These are phyloP conservation scores for Bryoglossum gracile DNA, from an alignment of 495 filamentous ascomycete species.

Conservation along the genomic window DNA sequence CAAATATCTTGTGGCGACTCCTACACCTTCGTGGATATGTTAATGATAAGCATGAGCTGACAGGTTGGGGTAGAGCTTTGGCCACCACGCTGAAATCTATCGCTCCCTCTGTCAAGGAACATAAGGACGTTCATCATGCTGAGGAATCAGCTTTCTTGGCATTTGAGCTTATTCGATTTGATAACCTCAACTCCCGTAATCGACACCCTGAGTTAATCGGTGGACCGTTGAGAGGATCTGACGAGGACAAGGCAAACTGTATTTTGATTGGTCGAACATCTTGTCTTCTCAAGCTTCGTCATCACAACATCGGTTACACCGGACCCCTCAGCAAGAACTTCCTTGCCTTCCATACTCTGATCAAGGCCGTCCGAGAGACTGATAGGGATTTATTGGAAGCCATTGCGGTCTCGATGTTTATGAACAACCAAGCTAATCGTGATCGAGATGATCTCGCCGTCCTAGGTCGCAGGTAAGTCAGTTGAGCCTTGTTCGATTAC, in stretches of 20 bases:
- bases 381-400: conserved; percentile 81
- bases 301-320: conserved; percentile 84
- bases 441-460: conserved; percentile 62
- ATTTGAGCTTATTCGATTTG: conserved; percentile 71
- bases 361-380: conserved; percentile 66
- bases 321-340: conserved; percentile 88
- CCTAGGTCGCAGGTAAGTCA: conserved; percentile 62
- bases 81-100: conserved; percentile 57
- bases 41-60: conserved; percentile 72
- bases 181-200: conserved; percentile 61
- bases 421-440: conserved; percentile 68
- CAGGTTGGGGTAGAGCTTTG: conserved; percentile 75
- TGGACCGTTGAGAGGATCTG: conserved; percentile 40
- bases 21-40: conserved; percentile 83
- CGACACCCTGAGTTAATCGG: conserved; percentile 44
- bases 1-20: conserved; percentile 78
- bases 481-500: background rate
- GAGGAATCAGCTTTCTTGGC: conserved; percentile 66
- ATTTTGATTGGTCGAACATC: conserved; percentile 46
- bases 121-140: conserved; percentile 33
- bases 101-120: conserved; percentile 33
- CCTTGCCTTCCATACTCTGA: conserved; percentile 77
- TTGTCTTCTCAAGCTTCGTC: conserved; percentile 70
- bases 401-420: conserved; percentile 65
- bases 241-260: conserved; percentile 23